phyloP scores from a whole-genome alignment of 2,329 filamentous ascomycete genomes.

The Fusarium ambrosium region DNA sequence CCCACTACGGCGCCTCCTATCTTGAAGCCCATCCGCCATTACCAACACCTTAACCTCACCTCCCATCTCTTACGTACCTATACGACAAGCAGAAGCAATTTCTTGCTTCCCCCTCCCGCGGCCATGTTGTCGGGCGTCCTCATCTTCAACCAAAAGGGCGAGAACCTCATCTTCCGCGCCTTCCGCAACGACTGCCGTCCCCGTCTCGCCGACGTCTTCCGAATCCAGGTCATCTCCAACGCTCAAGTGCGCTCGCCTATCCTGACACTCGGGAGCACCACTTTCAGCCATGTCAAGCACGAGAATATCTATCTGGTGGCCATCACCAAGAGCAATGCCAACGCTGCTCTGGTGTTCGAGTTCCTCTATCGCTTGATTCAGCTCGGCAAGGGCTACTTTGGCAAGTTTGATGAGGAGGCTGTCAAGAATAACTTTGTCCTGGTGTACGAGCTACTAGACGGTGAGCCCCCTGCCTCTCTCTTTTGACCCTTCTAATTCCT shows the following conservation, averaged over 20 bases:
- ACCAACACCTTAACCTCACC: conserved; percentile 8
- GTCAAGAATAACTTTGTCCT: conserved; percentile 99
- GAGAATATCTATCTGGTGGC: conserved; percentile 99
- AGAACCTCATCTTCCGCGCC: conserved; percentile 99
- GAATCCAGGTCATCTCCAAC: conserved; percentile 99
- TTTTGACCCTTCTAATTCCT: not conserved
- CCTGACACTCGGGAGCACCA: conserved; percentile 95
- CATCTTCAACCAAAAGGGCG: conserved; percentile 99
- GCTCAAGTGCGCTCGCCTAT: conserved; percentile 97
- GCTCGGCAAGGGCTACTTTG: conserved; percentile 95
- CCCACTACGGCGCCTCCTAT: conserved; percentile 43
- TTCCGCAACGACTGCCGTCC: conserved; percentile 99
- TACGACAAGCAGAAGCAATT: conserved; percentile 5
- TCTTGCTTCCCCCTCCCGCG: conserved; percentile 42
- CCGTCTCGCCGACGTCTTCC: conserved; percentile 97
- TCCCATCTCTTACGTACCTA: not conserved
- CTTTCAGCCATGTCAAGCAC: conserved; percentile 99
- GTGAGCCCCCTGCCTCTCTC: conserved; percentile 59
- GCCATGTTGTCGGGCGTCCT: conserved; percentile 97
- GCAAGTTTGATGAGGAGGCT: conserved; percentile 98
- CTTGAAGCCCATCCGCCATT: conserved; percentile 21
- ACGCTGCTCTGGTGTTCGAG: conserved; percentile 97
- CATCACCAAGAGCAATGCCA: conserved; percentile 98
- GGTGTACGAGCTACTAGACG: conserved; percentile 96
- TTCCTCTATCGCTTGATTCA: conserved; percentile 94